phyloP scores from a whole-genome alignment of 1,284 basidiomycete species.

The Sanguinoderma infundibulare region DNA sequence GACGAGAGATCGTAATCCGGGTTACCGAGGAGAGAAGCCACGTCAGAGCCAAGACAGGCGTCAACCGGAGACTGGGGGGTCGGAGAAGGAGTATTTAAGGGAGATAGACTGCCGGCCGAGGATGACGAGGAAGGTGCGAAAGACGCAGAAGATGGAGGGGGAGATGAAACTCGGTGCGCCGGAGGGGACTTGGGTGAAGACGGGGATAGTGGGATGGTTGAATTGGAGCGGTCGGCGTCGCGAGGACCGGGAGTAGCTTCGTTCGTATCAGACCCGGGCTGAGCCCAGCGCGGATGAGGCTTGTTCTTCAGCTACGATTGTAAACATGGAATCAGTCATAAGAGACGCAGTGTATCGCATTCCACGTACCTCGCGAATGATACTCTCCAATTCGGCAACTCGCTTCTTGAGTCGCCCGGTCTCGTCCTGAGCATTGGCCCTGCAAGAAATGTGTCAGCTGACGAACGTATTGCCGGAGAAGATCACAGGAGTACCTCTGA shows the following conservation, averaged over 20 bases:
- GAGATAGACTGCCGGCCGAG: constrained; percentile 22
- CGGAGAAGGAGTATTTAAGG: constrained; percentile 22
- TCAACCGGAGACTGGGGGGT: constrained; percentile 22
- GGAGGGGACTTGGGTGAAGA: constrained; percentile 12
- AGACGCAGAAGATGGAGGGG: constrained; percentile 10
- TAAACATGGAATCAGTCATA: constrained; percentile 7
- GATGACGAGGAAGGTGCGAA: constrained; percentile 18
- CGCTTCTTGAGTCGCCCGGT: constrained; percentile 69
- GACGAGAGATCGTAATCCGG: constrained; percentile 32
- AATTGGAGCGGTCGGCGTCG: neutral
- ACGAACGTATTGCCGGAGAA: neutral
- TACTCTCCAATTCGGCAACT: constrained; percentile 82
- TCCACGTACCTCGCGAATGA: constrained; percentile 70
- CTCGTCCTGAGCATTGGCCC: constrained; percentile 54
- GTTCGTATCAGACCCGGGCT: constrained; percentile 35
- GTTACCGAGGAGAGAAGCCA: constrained; percentile 14
- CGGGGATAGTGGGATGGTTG: constrained; percentile 1
- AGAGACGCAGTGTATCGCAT: neutral
- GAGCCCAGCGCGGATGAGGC: constrained; percentile 69
- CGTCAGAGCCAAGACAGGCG: constrained; percentile 14
- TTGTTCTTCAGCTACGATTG: constrained; percentile 61
- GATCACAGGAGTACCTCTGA: constrained; percentile 45
- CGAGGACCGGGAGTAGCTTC: constrained; percentile 14
- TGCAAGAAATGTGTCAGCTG: constrained; percentile 14
- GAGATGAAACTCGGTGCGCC: neutral